Evolutionary conservation across 768 basidiomycete genomes (phyloP).

Genomic region (Bullera alba): DNA sequence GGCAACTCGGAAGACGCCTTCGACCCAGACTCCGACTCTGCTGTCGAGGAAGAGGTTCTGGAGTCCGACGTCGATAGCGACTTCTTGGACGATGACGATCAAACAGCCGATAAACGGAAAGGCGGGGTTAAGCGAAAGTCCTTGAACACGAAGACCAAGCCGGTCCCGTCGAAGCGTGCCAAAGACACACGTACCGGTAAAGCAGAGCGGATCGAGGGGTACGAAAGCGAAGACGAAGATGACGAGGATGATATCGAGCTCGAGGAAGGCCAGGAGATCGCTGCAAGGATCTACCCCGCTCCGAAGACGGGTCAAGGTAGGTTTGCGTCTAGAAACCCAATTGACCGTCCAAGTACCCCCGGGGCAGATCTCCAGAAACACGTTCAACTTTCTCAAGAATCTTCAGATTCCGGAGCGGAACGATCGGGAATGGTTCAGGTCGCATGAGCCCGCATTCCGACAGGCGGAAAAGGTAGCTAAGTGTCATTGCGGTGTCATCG

Average conservation of each 20-base stretch:
- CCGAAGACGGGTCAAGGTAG: conserved; percentile 74
- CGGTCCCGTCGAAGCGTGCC: background rate
- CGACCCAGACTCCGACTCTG: conserved; percentile 17
- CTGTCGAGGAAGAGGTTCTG: conserved; percentile 15
- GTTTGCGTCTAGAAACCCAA: conserved; percentile 15
- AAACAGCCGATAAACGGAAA: background rate
- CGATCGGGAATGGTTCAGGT: conserved; percentile 76
- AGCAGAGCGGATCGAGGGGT: conserved; percentile 2
- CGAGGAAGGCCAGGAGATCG: conserved; percentile 42
- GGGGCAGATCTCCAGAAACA: conserved; percentile 79
- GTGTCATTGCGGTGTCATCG: background rate
- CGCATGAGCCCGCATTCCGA: conserved; percentile 73
- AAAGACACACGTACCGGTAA: background rate
- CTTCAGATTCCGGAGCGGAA: conserved; percentile 71
- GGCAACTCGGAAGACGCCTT: conserved; percentile 29
- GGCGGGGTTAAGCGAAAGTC: conserved; percentile 10
- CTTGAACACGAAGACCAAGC: conserved; percentile 9
- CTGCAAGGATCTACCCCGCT: conserved; percentile 67
- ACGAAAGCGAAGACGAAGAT: conserved; percentile 18
- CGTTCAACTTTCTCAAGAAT: conserved; percentile 65
- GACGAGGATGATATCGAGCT: conserved; percentile 37
- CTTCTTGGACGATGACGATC: conserved; percentile 24
- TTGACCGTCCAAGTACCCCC: conserved; percentile 58
- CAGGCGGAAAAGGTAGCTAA: conserved; percentile 59
- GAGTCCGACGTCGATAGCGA: conserved; percentile 23